A percentile compares a stretch with the other conserved stretches of the same genome.
Conservation (phyloP, 768 basidiomycete genomes). For the Trametes sanguinea region DNA sequence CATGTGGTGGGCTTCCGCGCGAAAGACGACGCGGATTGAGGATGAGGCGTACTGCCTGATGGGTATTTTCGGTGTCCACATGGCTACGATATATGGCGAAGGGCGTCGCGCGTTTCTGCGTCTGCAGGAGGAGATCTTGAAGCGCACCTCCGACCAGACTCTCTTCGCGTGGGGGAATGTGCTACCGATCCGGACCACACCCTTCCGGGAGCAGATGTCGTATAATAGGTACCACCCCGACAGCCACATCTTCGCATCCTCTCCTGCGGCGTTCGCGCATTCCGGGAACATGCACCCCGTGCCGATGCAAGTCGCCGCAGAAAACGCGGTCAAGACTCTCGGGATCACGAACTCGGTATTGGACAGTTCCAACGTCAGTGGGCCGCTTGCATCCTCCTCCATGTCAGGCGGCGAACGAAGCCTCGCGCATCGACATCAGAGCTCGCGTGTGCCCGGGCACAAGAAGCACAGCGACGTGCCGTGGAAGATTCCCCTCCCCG, state of each 20-base stretch:
- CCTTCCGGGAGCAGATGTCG: conserved; percentile 11
- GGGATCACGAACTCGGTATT: background rate
- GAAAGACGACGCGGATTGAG: conserved; percentile 16
- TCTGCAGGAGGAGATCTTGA: conserved; percentile 21
- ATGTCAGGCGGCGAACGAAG: too few relatives aligned
- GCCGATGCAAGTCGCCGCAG: conserved; percentile 1
- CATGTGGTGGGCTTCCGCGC: conserved; percentile 21
- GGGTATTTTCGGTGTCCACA: conserved; percentile 20
- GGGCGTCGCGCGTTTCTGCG: conserved; percentile 14
- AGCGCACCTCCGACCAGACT: conserved; percentile 18
- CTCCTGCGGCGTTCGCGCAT: conserved; percentile 10
- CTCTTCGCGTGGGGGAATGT: conserved; percentile 19
- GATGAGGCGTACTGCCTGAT: conserved; percentile 22
- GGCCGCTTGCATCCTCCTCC: background rate
- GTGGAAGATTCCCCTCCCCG: conserved; percentile 9
- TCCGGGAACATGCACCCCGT: conserved; percentile 9
- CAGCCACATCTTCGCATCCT: conserved; percentile 19
- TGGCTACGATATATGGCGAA: conserved; percentile 20
- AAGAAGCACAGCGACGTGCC: background rate
- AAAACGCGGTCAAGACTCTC: conserved; percentile 4
- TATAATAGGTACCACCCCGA: conserved; percentile 14
- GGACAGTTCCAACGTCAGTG: background rate
- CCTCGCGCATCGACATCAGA: background rate
- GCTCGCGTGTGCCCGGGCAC: background rate
- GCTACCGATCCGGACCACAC: conserved; percentile 2